phyloP scores from a whole-genome alignment of 306 rosid genomes.

The Medicago ruthenica region DNA sequence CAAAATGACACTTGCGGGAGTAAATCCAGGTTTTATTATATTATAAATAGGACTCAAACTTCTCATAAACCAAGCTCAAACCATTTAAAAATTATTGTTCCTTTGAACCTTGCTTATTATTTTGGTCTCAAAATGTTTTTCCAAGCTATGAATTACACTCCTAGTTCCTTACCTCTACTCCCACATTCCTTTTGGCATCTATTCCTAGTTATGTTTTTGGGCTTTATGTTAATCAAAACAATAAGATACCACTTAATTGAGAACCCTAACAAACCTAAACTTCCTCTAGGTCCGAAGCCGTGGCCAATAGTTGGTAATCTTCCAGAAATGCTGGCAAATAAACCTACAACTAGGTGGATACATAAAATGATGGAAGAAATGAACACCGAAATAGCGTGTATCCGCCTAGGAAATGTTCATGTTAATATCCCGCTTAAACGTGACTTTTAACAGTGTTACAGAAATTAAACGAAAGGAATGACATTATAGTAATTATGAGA shows the following conservation, averaged over 20 bases:
- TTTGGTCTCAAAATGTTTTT: neutral
- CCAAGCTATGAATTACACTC: constrained; percentile 11
- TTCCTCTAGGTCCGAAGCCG: constrained; percentile 53
- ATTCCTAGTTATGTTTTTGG: neutral
- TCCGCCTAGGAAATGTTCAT: constrained; percentile 51
- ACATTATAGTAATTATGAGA: too few species aligned
- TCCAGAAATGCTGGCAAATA: constrained; percentile 50
- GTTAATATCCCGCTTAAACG: too few species aligned
- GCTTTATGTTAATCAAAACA: constrained; percentile 1
- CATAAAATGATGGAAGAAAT: constrained; percentile 44
- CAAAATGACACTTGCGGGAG: too few species aligned
- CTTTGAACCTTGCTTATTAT: neutral
- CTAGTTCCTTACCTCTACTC: neutral
- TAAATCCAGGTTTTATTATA: too few species aligned
- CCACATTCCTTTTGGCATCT: neutral
- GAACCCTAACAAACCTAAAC: neutral
- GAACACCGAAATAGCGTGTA: constrained; percentile 55
- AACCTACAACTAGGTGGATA: constrained; percentile 45
- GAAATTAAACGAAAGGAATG: too few species aligned
- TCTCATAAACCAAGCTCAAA: neutral
- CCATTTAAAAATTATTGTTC: neutral
- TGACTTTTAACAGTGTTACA: too few species aligned
- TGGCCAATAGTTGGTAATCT: constrained; percentile 55
- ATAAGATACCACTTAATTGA: neutral
- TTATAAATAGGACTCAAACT: too few species aligned